Evolutionary conservation across 116 monocot species (phyloP), one percentile per base, ranked within the genome.

Genomic region (Posidonia oceanica): DNA sequence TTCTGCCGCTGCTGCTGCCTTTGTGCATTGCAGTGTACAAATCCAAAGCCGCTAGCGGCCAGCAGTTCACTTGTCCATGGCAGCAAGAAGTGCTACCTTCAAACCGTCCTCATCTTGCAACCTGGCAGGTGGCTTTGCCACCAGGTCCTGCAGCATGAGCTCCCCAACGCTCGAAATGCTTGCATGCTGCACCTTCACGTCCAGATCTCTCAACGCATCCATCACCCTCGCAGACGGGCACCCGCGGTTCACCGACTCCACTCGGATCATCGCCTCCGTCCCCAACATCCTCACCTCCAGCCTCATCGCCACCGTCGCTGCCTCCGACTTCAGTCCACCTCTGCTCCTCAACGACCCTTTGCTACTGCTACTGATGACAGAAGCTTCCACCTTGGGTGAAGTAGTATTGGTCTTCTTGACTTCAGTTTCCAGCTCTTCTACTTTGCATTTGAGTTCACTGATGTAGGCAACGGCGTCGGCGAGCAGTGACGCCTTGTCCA

Each of bases 401-500:
- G 42, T 42, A 42, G 42, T 48, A 7, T 48, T 72, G 14, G 21
- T 36, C 66, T 61, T 69, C 68, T 73, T 78, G 37, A 57, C 54
- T 52, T 69, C 54, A 6, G 68, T 37, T 61, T 78, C 78, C 40
- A 78, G 73, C 3, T 68, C n/a, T n/a, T 68, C 62, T 4, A 67
- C 53, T 52, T 68, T 58, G 23, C 23, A 5, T 16, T 54, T 61
- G 6, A 78, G 78, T 14, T 73, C 54, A 14, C 69, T 67, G 72
- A 78, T 78, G 78, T 72, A 78, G 29, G 59, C 29, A 42, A 78
- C 68, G 54, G 78, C 66, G 54, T 78, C 78, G 14, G 68, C 72
- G 14, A 78, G 66, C 39, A 77, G 77, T 15, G 77, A 77, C 7
- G 71, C 77, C 61, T 77, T 77, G 72, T 77, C 77, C 77, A 77